Conservation (phyloP, 1,284 basidiomycete species). For the Cutaneotrichosporon arboriforme region DNA sequence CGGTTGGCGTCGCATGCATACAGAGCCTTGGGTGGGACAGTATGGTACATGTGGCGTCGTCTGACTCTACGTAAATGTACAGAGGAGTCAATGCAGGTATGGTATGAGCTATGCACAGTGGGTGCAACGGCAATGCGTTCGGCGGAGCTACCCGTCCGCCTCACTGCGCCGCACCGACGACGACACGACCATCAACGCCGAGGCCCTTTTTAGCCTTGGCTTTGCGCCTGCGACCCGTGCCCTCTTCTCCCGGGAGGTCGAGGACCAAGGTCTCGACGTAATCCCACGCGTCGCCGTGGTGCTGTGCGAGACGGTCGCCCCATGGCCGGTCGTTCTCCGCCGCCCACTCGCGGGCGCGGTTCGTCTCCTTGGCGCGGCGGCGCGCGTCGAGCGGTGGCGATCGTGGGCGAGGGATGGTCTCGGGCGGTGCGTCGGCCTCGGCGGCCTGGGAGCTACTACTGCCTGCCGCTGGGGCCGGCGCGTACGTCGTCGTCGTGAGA, state of each 20-base stretch:
- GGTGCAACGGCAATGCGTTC: too few relatives aligned
- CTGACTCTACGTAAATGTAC: too few relatives aligned
- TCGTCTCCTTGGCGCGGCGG: conserved; percentile 30
- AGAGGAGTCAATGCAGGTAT: too few relatives aligned
- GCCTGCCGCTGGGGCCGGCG: conserved; percentile 5
- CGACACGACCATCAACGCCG: conserved; percentile 31
- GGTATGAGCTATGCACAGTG: too few relatives aligned
- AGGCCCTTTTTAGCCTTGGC: conserved; percentile 23
- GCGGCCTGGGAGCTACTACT: not conserved
- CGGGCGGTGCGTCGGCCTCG: conserved; percentile 5
- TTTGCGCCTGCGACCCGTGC: conserved; percentile 23
- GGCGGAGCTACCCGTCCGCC: too few relatives aligned
- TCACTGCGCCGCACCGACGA: conserved; percentile 33
- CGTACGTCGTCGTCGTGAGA: conserved; percentile 24
- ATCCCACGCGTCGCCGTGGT: conserved; percentile 11
- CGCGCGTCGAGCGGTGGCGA: conserved; percentile 27
- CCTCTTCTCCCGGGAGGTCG: conserved; percentile 18
- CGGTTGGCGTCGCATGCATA: too few relatives aligned
- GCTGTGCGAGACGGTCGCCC: conserved; percentile 33
- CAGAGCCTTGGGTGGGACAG: too few relatives aligned
- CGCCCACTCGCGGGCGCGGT: conserved; percentile 27
- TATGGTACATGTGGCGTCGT: too few relatives aligned
- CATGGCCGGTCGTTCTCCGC: conserved; percentile 36
- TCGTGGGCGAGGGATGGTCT: conserved; percentile 29
- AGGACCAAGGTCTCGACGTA: conserved; percentile 9